phyloP scores from a whole-genome alignment of 2,329 filamentous ascomycete genomes.

The Cercospora nicotianae region DNA sequence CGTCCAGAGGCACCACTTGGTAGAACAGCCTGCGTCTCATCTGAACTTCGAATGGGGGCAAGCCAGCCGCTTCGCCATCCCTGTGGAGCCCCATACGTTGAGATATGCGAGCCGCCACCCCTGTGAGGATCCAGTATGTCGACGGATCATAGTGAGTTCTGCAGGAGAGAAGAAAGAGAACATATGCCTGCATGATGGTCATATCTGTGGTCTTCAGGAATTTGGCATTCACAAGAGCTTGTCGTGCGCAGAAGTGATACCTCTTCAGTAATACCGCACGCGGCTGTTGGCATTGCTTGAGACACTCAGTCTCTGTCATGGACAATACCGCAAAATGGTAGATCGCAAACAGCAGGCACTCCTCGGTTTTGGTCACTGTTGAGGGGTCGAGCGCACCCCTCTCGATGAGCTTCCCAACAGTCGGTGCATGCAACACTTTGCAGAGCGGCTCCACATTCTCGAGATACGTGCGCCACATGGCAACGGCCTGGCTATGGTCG shows the following conservation, averaged over 20 bases:
- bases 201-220: slow-evolving; percentile 68
- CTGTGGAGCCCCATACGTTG: slow-evolving; percentile 34
- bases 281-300: slow-evolving; percentile 50
- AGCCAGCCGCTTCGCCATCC: slow-evolving; percentile 55
- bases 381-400: slow-evolving; percentile 42
- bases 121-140: slow-evolving; percentile 65
- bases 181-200: slow-evolving; percentile 65
- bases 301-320: slow-evolving; percentile 49
- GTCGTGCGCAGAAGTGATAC: slow-evolving; percentile 54
- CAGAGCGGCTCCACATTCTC: slow-evolving; percentile 71
- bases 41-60: slow-evolving; percentile 58
- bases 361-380: slow-evolving; percentile 59
- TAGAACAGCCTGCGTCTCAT: slow-evolving; percentile 63
- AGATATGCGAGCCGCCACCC: slow-evolving; percentile 41
- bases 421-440: slow-evolving; percentile 67
- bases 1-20: slow-evolving; percentile 61
- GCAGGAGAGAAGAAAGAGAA: slow-evolving; percentile 57
- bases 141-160: slow-evolving; percentile 49
- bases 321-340: slow-evolving; percentile 60
- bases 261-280: slow-evolving; percentile 34
- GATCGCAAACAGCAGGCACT: slow-evolving; percentile 61
- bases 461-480: slow-evolving; percentile 59
- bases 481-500: slow-evolving; percentile 56
- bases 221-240: slow-evolving; percentile 64
- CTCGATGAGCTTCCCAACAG: slow-evolving; percentile 55